Evolutionary conservation across 768 basidiomycete genomes (phyloP).

Genomic region (Suillus spraguei): DNA sequence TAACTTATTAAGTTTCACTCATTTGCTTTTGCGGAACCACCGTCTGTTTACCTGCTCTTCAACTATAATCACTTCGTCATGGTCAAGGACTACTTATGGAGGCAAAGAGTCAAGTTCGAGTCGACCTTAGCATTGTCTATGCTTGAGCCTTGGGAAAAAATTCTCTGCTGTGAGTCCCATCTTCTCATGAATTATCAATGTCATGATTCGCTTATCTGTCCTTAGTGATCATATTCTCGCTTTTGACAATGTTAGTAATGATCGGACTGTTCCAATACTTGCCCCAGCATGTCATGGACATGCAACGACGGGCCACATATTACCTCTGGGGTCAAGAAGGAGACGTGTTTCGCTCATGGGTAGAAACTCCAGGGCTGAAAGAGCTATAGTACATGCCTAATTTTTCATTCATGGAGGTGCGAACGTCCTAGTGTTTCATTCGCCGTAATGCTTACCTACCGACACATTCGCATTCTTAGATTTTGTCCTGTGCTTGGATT

Average conservation of each 20-base stretch:
- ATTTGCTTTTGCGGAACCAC: neutral
- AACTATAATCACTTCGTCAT: conserved; percentile 21
- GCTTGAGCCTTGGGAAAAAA: conserved; percentile 74
- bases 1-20: neutral
- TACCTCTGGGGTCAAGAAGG: conserved; percentile 63
- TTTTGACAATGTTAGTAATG: conserved; percentile 47
- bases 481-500: neutral
- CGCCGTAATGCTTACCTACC: neutral
- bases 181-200: neutral
- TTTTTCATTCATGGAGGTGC: conserved; percentile 17
- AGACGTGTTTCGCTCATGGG: conserved; percentile 32
- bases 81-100: conserved; percentile 33
- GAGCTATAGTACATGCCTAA: conserved; percentile 25
- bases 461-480: neutral
- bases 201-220: conserved; percentile 1
- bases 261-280: conserved; percentile 59
- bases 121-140: conserved; percentile 61
- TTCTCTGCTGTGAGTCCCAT: conserved; percentile 52
- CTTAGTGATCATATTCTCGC: conserved; percentile 45
- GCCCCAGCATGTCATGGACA: conserved; percentile 57
- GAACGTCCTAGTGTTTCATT: neutral
- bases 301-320: conserved; percentile 58
- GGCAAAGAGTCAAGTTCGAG: conserved; percentile 43
- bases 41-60: neutral
- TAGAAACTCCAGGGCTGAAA: conserved; percentile 30